These are phyloP conservation scores for Akanthomyces dipterigenus DNA, from an alignment of 2,329 filamentous ascomycete species.

Conservation along the genomic window DNA sequence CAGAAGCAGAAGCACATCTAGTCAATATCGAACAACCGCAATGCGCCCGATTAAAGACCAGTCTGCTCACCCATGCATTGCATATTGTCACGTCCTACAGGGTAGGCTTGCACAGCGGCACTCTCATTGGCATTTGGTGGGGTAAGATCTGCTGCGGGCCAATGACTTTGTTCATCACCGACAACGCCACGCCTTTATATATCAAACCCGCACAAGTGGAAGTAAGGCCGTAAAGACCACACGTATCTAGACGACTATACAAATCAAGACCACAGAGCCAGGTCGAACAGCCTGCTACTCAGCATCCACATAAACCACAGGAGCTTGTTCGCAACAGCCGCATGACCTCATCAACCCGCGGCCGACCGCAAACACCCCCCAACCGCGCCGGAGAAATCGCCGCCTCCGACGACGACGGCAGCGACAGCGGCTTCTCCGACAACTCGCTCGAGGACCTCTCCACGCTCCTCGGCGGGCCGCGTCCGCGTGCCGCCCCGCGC, in stretches of 20 bases:
- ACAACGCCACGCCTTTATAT: not conserved
- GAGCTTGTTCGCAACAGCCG: not conserved
- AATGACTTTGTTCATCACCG: not conserved
- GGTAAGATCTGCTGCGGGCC: not conserved
- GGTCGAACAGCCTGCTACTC: not conserved
- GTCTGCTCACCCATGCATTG: too few relatives aligned
- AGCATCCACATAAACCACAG: not conserved
- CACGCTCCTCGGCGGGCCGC: conserved; percentile 23
- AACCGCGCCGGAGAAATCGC: conserved; percentile 42
- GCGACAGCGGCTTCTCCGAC: conserved; percentile 46
- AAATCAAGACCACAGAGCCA: too few relatives aligned
- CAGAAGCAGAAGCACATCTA: too few relatives aligned
- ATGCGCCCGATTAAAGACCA: too few relatives aligned
- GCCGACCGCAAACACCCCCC: conserved; percentile 36
- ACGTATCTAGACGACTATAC: not conserved
- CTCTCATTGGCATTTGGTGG: not conserved
- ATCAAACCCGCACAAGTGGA: not conserved
- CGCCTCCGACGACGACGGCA: conserved; percentile 66
- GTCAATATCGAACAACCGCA: too few relatives aligned
- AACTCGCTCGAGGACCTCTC: conserved; percentile 50
- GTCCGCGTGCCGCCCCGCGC: conserved; percentile 13
- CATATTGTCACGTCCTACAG: not conserved
- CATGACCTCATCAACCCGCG: conserved; percentile 19
- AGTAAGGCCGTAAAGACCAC: not conserved
- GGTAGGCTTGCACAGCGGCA: not conserved